These are phyloP conservation scores for Sporothrix humicola DNA, from an alignment of 2,329 filamentous ascomycete species.

Conservation along the genomic window DNA sequence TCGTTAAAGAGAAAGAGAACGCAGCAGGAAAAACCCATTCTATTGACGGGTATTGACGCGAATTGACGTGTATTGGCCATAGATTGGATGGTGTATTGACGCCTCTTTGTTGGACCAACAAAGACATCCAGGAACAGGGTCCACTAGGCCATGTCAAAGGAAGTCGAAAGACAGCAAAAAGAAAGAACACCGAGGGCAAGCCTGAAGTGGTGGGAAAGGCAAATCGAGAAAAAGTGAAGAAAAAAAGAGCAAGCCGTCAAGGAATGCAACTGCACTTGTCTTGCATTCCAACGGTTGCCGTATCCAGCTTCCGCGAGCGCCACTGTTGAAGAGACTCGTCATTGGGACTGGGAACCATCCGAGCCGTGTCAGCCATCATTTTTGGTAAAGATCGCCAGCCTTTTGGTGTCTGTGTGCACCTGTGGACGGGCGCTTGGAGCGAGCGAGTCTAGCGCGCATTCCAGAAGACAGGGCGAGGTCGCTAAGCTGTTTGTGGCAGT, in stretches of 20 bases:
- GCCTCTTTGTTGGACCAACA: neutral
- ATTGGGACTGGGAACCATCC: constrained; percentile 1
- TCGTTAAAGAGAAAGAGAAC: neutral
- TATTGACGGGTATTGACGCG: constrained; percentile 7
- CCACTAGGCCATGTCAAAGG: neutral
- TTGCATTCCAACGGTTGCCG: constrained; percentile 30
- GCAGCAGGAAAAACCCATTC: too few relatives aligned
- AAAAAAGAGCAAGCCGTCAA: neutral
- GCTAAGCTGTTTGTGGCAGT: neutral
- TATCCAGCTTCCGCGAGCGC: neutral
- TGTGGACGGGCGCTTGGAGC: constrained; percentile 17
- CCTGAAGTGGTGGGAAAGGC: neutral
- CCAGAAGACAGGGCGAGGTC: constrained; percentile 5
- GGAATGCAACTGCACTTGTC: constrained; percentile 1
- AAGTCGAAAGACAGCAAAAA: neutral
- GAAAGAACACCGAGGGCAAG: neutral
- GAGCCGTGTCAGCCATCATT: neutral
- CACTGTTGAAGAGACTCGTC: constrained; percentile 1
- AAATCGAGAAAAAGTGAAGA: neutral
- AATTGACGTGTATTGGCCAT: constrained; percentile 9
- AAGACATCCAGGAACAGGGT: constrained; percentile 28
- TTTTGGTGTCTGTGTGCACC: neutral
- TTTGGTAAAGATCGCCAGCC: constrained; percentile 4
- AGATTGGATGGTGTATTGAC: neutral
- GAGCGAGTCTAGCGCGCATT: constrained; percentile 23